A percentile compares a stretch with the other conserved stretches of the same genome.
phyloP scores from a whole-genome alignment of 345 rosid genomes.

The Dimocarpus longan region DNA sequence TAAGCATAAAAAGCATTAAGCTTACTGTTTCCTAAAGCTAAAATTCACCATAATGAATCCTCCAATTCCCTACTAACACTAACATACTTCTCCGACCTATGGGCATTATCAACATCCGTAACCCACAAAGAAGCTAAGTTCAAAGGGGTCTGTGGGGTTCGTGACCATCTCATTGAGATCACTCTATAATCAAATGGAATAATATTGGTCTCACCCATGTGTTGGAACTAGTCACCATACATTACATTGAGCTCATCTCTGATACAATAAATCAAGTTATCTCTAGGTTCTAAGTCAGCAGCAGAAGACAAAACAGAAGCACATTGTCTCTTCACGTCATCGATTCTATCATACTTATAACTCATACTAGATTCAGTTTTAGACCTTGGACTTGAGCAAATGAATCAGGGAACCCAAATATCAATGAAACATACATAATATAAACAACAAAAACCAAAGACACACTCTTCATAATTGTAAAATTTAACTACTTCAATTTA shows the following conservation, averaged over 20 bases:
- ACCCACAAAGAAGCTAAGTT: conserved; percentile 67
- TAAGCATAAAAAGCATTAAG: too few species aligned
- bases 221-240: conserved; percentile 82
- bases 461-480: conserved; percentile 31
- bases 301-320: conserved; percentile 59
- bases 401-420: conserved; percentile 25
- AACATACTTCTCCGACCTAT: conserved; percentile 47
- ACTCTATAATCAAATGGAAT: conserved; percentile 61
- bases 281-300: conserved; percentile 46
- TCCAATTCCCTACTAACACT: conserved; percentile 56
- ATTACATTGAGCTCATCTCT: conserved; percentile 48
- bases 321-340: conserved; percentile 64
- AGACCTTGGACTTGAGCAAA: conserved; percentile 13
- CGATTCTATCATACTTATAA: conserved; percentile 57
- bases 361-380: conserved; percentile 30
- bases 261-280: conserved; percentile 38
- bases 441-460: conserved; percentile 28
- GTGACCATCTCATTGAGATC: conserved; percentile 20
- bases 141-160: conserved; percentile 42
- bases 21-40: too few species aligned
- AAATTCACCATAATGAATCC: too few species aligned
- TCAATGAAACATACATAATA: conserved; percentile 29
- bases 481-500: conserved; percentile 20
- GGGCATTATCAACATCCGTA: conserved; percentile 59
- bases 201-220: conserved; percentile 57